phyloP scores from a whole-genome alignment of 805 yeast genomes.

The Hanseniaspora mollemarum region DNA sequence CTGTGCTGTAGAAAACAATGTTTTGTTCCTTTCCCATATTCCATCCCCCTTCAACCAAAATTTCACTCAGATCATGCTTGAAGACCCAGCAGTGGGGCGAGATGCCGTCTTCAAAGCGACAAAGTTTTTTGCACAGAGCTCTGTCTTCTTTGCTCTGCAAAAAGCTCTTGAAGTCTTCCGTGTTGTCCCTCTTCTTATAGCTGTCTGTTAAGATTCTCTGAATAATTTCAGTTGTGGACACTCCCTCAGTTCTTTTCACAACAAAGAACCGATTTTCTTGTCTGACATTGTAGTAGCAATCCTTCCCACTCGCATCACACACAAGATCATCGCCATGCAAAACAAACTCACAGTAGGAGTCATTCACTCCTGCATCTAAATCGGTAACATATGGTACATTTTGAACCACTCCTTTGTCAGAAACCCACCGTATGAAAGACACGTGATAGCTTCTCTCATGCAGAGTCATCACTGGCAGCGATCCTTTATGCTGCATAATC shows the following conservation, averaged over 20 bases:
- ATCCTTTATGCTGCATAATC: constrained; percentile 74
- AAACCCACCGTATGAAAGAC: constrained; percentile 82
- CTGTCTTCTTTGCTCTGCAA: constrained; percentile 16
- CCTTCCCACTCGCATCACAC: constrained; percentile 89
- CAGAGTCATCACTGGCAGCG: constrained; percentile 83
- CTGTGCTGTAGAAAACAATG: constrained; percentile 40
- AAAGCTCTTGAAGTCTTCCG: neutral
- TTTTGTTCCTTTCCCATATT: constrained; percentile 19
- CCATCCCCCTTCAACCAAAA: constrained; percentile 20
- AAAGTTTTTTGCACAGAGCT: constrained; percentile 37
- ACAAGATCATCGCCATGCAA: constrained; percentile 98
- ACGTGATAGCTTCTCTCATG: constrained; percentile 77
- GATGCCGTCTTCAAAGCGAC: constrained; percentile 52
- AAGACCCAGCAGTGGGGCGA: constrained; percentile 47
- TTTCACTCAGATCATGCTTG: constrained; percentile 32
- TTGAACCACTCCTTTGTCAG: constrained; percentile 41
- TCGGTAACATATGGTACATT: constrained; percentile 86
- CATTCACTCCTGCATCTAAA: constrained; percentile 60
- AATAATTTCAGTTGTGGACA: constrained; percentile 88
- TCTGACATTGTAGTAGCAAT: constrained; percentile 76
- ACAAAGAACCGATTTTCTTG: constrained; percentile 75
- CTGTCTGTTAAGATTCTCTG: constrained; percentile 56
- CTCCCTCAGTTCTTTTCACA: constrained; percentile 90
- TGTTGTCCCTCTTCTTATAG: constrained; percentile 12
- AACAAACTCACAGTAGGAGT: constrained; percentile 73